phyloP scores from a whole-genome alignment of 495 filamentous ascomycete genomes.

The Cladorrhinum samala region DNA sequence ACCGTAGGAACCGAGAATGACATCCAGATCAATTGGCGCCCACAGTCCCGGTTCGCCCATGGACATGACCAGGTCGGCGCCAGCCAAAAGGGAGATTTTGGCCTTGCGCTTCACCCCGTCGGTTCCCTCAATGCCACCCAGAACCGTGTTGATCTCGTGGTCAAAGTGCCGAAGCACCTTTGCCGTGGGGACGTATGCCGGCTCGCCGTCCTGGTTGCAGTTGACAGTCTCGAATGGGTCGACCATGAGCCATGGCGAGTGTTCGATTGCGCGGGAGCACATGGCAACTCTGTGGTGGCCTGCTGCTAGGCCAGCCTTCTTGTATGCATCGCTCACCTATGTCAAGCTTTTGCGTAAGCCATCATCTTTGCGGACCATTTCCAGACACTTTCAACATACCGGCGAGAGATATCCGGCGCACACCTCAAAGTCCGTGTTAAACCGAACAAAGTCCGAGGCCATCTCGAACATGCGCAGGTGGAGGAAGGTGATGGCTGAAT shows the following conservation, averaged over 20 bases:
- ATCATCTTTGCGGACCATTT: no score
- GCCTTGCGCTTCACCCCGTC: slow-evolving; percentile 50
- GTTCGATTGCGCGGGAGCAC: slow-evolving; percentile 76
- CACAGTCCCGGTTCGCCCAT: slow-evolving; percentile 68
- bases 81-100: slow-evolving; percentile 62
- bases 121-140: slow-evolving; percentile 63
- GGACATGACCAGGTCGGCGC: slow-evolving; percentile 81
- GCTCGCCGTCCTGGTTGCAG: slow-evolving; percentile 54
- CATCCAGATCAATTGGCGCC: slow-evolving; percentile 74
- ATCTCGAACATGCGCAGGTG: slow-evolving; percentile 95
- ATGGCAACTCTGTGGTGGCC: slow-evolving; percentile 39
- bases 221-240: slow-evolving; percentile 59
- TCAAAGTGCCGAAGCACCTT: slow-evolving; percentile 84
- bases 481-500: slow-evolving; percentile 73
- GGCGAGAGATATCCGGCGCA: slow-evolving; percentile 72
- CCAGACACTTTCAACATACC: slow-evolving; percentile 9
- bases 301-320: slow-evolving; percentile 77
- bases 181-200: slow-evolving; percentile 81
- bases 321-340: slow-evolving; percentile 64
- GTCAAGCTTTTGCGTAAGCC: no score
- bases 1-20: slow-evolving; percentile 81
- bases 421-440: slow-evolving; percentile 80
- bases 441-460: slow-evolving; percentile 70
- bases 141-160: slow-evolving; percentile 75
- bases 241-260: slow-evolving; percentile 78